phyloP scores from a whole-genome alignment of 768 basidiomycete genomes.

The Lactarius sanguifluus region DNA sequence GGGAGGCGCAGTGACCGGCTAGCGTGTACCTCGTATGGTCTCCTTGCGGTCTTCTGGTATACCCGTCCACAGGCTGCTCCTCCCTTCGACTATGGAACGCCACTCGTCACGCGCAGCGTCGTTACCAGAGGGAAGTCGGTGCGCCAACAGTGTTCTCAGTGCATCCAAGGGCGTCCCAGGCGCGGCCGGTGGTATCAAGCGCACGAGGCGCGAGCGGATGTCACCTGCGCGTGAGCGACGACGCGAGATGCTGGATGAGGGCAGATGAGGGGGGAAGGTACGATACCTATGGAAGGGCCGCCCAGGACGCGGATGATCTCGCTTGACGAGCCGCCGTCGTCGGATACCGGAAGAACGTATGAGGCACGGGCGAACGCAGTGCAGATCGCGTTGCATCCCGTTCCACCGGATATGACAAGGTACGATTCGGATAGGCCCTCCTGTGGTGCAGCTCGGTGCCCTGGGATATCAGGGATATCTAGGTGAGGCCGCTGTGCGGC shows the following conservation, averaged over 20 bases:
- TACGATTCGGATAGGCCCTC: slow-evolving; percentile 43
- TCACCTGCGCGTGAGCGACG: slow-evolving; percentile 54
- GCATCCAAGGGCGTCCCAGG: slow-evolving; percentile 63
- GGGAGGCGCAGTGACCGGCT: background rate
- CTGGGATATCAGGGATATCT: slow-evolving; percentile 73
- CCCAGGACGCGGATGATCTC: slow-evolving; percentile 92
- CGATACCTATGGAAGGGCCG: slow-evolving; percentile 76
- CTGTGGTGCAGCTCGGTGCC: slow-evolving; percentile 36
- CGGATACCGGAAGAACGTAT: slow-evolving; percentile 90
- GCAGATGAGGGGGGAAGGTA: slow-evolving; percentile 11
- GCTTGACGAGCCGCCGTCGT: slow-evolving; percentile 93
- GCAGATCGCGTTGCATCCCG: slow-evolving; percentile 90
- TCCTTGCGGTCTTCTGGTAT: slow-evolving; percentile 91
- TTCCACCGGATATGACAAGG: slow-evolving; percentile 88
- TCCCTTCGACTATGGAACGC: slow-evolving; percentile 90
- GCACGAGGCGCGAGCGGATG: slow-evolving; percentile 84
- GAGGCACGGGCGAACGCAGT: slow-evolving; percentile 75
- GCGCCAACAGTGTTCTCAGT: slow-evolving; percentile 73
- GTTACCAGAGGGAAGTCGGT: slow-evolving; percentile 70
- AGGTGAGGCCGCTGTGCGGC: background rate
- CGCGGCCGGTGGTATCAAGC: slow-evolving; percentile 73
- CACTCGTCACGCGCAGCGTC: slow-evolving; percentile 81
- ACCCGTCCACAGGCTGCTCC: slow-evolving; percentile 74
- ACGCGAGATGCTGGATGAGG: slow-evolving; percentile 13
- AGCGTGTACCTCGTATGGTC: slow-evolving; percentile 69